Evolutionary conservation across 2,329 filamentous ascomycete genomes (phyloP).

Genomic region (Neonectria punicea): DNA sequence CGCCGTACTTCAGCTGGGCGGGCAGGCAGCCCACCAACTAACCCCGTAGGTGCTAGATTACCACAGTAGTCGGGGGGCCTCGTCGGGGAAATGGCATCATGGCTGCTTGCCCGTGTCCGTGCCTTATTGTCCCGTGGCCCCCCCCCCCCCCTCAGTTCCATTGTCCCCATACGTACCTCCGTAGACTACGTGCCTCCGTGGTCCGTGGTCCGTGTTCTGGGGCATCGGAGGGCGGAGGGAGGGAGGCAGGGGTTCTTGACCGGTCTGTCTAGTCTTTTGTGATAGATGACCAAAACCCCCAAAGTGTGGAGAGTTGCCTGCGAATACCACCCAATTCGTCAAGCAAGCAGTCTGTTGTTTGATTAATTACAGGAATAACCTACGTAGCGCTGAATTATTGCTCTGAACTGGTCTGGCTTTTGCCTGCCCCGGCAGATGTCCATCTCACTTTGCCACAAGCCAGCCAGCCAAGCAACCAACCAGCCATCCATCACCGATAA

Average conservation of each 20-base stretch:
- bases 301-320: not conserved
- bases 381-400: too few relatives aligned
- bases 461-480: not conserved
- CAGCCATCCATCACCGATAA: not conserved
- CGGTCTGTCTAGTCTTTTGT: conserved; percentile 43
- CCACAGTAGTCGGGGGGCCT: too few relatives aligned
- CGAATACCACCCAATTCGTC: too few relatives aligned
- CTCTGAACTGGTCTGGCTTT: not conserved
- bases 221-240: not conserved
- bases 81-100: conserved; percentile 12
- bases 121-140: not conserved
- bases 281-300: conserved; percentile 41
- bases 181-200: too few relatives aligned
- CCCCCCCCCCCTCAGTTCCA: not conserved
- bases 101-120: conserved; percentile 7
- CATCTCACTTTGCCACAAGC: not conserved
- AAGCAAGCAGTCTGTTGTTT: too few relatives aligned
- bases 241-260: conserved; percentile 23
- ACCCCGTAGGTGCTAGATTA: too few relatives aligned
- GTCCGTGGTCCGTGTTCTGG: conserved; percentile 1
- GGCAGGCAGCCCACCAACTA: not conserved
- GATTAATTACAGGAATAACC: too few relatives aligned
- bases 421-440: conserved; percentile 12
- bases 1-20: not conserved
- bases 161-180: not conserved